phyloP scores from a whole-genome alignment of 352 stramenopile genomes.

The Globisporangium nagaii region DNA sequence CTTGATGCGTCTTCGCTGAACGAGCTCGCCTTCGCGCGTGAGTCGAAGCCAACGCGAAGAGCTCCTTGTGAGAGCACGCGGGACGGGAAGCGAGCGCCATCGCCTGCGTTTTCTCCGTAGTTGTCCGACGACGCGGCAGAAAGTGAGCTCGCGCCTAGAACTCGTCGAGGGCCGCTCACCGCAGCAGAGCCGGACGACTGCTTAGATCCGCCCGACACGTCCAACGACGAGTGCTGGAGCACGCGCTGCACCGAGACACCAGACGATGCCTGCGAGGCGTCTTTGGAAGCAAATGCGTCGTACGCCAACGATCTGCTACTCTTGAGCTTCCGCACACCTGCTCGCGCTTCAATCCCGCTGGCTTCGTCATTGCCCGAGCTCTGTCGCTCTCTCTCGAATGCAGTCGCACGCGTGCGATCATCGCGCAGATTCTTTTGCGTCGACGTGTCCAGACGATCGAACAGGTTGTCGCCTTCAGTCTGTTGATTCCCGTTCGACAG shows the following conservation, averaged over 20 bases:
- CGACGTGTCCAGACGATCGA: constrained; percentile 55
- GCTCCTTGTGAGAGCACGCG: constrained; percentile 38
- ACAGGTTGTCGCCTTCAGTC: constrained; percentile 46
- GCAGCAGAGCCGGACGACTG: neutral
- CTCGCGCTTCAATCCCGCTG: neutral
- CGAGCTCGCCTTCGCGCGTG: constrained; percentile 17
- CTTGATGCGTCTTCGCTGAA: constrained; percentile 16
- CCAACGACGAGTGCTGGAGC: constrained; percentile 9
- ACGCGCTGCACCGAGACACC: constrained; percentile 14
- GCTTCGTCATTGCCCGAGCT: neutral
- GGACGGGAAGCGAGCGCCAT: constrained; percentile 6
- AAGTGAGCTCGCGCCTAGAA: constrained; percentile 10
- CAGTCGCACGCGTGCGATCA: constrained; percentile 25
- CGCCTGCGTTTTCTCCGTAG: neutral
- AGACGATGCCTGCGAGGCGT: neutral
- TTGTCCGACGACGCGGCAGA: constrained; percentile 6
- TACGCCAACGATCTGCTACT: constrained; percentile 9
- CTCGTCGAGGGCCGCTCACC: constrained; percentile 17
- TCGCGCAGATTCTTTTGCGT: constrained; percentile 58
- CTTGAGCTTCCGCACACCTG: constrained; percentile 6
- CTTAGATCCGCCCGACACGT: neutral
- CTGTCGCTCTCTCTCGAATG: neutral
- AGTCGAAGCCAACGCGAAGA: constrained; percentile 31
- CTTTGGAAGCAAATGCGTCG: neutral
- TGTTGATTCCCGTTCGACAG: too few relatives aligned